Evolutionary conservation across 2,329 filamentous ascomycete species (phyloP).

Genomic region (Hypoxylon sp.): DNA sequence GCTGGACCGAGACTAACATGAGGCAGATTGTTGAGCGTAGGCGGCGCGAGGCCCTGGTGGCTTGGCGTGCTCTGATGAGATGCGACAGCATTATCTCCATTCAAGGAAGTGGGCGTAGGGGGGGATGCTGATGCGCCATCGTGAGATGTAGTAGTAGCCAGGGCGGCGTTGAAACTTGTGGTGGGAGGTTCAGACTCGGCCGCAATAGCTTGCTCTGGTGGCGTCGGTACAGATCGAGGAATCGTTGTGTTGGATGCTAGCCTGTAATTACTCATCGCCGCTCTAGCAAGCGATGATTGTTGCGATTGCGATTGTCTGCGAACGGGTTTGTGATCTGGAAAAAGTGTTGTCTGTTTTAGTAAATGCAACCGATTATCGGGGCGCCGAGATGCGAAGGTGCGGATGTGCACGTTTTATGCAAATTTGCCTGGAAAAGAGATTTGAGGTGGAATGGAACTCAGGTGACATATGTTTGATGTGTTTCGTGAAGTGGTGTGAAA

Average conservation of each 20-base stretch:
- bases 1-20: constrained; percentile 51
- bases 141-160: constrained; percentile 29
- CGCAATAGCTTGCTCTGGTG: constrained; percentile 38
- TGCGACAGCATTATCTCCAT: constrained; percentile 40
- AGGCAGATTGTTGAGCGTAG: constrained; percentile 51
- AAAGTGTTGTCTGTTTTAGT: constrained; percentile 37
- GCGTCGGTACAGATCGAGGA: constrained; percentile 48
- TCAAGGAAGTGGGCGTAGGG: constrained; percentile 46
- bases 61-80: constrained; percentile 41
- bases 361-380: constrained; percentile 47
- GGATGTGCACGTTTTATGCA: constrained; percentile 25
- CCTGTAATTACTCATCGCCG: constrained; percentile 55
- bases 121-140: constrained; percentile 47
- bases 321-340: constrained; percentile 48
- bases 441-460: constrained; percentile 30
- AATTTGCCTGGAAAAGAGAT: constrained; percentile 22
- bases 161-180: constrained; percentile 28
- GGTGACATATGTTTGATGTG: constrained; percentile 19
- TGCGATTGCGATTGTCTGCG: constrained; percentile 52
- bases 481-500: constrained; percentile 5
- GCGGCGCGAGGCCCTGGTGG: constrained; percentile 44
- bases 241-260: constrained; percentile 45
- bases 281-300: constrained; percentile 52
- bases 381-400: constrained; percentile 21
- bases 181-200: constrained; percentile 32